Base-by-base conservation (phyloP, 352 stramenopile genomes). In the Globisporangium splendens region DNA sequence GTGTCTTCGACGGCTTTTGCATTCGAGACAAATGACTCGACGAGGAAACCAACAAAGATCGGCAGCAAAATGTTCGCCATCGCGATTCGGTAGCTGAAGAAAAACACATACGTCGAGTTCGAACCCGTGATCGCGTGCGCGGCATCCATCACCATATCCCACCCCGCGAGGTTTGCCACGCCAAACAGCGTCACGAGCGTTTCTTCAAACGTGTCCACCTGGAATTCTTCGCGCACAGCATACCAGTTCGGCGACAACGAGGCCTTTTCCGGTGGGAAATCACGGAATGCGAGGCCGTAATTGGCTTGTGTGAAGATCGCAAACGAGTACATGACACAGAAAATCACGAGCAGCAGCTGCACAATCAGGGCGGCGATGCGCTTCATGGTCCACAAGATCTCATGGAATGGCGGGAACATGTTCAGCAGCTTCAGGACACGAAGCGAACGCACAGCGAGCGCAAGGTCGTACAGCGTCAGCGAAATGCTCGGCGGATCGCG, bases 371-470 rank as follows among this genome's bases (percentile, higher is more conserved):
- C 79, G 50, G 89, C 74, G 48, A 93, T 90, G 10, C 76, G 77
- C 65, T 89, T 83, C 84, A 93, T 90, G 12, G 84, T 93, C 75
- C 85, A 91, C 18, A 91, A 68, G 43, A 91, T 91, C 62, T 88
- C 76, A 44, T 91, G 81, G 67, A 93, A 91, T n/a, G 84, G 84
- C 20, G 81, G 82, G 55, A 91, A 79, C 8, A 91, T 68, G 46
- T 91, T 93, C n/a, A 91, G 60, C 35, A 93, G 66, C 72, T 91
- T 93, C 24, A 93, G 58, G 48, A 93, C 79, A 2, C 79, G 84
- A 28, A 93, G 71, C 41, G 81, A 93, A 11, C 84, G 84, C 35
- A 90, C 71, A 1, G 84, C 82, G 8, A 93, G 61, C 20, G 81
- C 69, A 47, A 93, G 72, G 58, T 91, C 78, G 63, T 93, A 93